Evolutionary conservation across 2,329 filamentous ascomycete genomes (phyloP).

Genomic region (Cladosporium cucumerinum): DNA sequence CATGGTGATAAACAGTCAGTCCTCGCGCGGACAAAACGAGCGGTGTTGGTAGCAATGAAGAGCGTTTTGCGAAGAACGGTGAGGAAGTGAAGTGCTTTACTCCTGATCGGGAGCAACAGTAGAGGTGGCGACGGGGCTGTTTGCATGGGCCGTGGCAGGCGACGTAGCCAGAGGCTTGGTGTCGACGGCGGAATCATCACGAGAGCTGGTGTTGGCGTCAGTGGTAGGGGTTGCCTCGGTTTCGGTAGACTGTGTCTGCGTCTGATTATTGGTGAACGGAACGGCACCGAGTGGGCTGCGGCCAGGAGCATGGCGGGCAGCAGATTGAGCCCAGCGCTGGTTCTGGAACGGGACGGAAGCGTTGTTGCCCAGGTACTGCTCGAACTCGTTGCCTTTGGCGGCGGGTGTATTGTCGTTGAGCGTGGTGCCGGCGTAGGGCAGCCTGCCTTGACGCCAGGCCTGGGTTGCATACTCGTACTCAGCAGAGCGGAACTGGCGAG

Average conservation of each 20-base stretch:
- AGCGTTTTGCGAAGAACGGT: conserved; percentile 3
- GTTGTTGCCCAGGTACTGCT: conserved; percentile 35
- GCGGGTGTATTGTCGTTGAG: conserved; percentile 24
- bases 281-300: conserved; percentile 26
- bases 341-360: conserved; percentile 33
- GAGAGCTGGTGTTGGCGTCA: conserved; percentile 20
- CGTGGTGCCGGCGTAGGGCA: conserved; percentile 27
- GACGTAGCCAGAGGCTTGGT: conserved; percentile 26
- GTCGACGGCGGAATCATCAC: conserved; percentile 15
- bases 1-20: conserved; percentile 16
- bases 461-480: conserved; percentile 62
- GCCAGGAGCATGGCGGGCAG: conserved; percentile 24
- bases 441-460: conserved; percentile 33
- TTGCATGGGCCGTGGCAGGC: conserved; percentile 23
- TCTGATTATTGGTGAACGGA: conserved; percentile 25
- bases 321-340: conserved; percentile 37
- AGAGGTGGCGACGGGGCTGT: conserved; percentile 27
- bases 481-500: conserved; percentile 90
- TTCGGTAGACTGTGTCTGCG: conserved; percentile 27
- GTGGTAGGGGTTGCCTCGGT: conserved; percentile 22
- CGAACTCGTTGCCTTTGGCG: conserved; percentile 34
- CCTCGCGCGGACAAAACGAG: conserved; percentile 12
- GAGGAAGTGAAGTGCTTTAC: conserved; percentile 17
- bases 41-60: conserved; percentile 8
- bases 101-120: conserved; percentile 27